Evolutionary conservation across 2,329 filamentous ascomycete species (phyloP), one percentile per base, ranked within the genome.

Genomic region (Claviceps arundinis): DNA sequence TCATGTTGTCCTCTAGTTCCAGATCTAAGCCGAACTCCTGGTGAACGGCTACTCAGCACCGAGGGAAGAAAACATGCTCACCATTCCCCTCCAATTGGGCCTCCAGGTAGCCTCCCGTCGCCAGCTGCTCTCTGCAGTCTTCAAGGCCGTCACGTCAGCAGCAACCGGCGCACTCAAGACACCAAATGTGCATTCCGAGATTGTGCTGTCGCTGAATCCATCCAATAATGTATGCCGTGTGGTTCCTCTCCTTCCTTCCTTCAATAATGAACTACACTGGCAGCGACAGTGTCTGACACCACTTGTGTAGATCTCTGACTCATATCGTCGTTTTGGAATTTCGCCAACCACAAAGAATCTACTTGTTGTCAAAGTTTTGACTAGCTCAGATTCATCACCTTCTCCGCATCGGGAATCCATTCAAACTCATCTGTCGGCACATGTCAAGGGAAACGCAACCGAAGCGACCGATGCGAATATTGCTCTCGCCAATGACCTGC

Each of bases 311-410:
- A 97, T 98, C 62, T 80, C 89, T 50, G 90, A 96, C 60, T 84
- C 89, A 0, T 97, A 97, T 68, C 84, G 88, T 37, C 84, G 85
- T 51, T 95, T 93, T 62, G 93, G 93, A 47, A 82, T 97, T 53
- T 73, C 78, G 0, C 80, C 87, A 13, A 70, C 74, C 11, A 93
- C 85, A 2, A 82, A 76, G 45, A 69, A 83, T 58, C 68, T 98
- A n/a, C 71, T 96, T 2, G 82, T 87, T 6, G 75, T 96, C 61
- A 97, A 96, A 65, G 75, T 97, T 24, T 76, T 82, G 9, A 73
- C 76, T 16, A 71, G 73, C 0, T 67, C 71, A 47, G 61, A 63
- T 2, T 64, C 68, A 37, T 67, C 72, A 47, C 70, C 73, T 5
- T 59, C 63, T 1, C 54, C 54, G 5, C 69, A 70, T 3, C 68